These are phyloP conservation scores for Neurospora sp. DNA, from an alignment of 495 filamentous ascomycete genomes.

Conservation along the genomic window DNA sequence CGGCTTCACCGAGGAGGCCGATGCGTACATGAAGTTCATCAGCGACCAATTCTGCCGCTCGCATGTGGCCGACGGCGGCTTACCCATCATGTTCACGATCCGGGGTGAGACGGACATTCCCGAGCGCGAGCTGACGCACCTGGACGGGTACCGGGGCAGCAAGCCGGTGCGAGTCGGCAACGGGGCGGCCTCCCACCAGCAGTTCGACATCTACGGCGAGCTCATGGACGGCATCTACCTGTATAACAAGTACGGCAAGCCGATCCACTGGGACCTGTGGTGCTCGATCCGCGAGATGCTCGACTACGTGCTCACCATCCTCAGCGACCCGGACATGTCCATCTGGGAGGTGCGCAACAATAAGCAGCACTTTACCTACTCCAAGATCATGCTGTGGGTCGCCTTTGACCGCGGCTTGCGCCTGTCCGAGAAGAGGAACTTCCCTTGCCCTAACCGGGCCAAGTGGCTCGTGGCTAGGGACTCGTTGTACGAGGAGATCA, in stretches of 20 bases:
- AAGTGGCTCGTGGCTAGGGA: constrained; percentile 54
- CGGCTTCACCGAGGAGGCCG: constrained; percentile 63
- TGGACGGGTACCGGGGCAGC: constrained; percentile 58
- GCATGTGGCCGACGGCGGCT: constrained; percentile 34
- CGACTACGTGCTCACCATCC: constrained; percentile 45
- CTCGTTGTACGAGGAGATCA: constrained; percentile 59
- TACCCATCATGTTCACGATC: constrained; percentile 73
- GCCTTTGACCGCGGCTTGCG: constrained; percentile 62
- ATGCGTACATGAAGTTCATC: constrained; percentile 66
- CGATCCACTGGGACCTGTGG: constrained; percentile 63
- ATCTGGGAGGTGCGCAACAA: constrained; percentile 69
- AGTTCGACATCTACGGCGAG: constrained; percentile 69
- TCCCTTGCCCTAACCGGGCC: constrained; percentile 56
- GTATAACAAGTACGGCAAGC: constrained; percentile 69
- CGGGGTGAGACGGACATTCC: constrained; percentile 61
- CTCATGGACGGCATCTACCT: constrained; percentile 67
- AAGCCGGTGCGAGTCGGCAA: constrained; percentile 66
- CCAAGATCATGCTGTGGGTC: constrained; percentile 69
- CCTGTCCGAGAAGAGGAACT: constrained; percentile 55
- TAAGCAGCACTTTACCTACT: constrained; percentile 64
- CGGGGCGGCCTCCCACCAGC: constrained; percentile 61
- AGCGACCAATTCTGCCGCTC: constrained; percentile 51
- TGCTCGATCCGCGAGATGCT: constrained; percentile 19
- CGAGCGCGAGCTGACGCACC: constrained; percentile 52
- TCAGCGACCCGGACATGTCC: constrained; percentile 57